A percentile compares a stretch with the other conserved stretches of the same genome.
Conservation (phyloP, 2,329 filamentous ascomycete genomes). For the Verticillium dahliae region DNA sequence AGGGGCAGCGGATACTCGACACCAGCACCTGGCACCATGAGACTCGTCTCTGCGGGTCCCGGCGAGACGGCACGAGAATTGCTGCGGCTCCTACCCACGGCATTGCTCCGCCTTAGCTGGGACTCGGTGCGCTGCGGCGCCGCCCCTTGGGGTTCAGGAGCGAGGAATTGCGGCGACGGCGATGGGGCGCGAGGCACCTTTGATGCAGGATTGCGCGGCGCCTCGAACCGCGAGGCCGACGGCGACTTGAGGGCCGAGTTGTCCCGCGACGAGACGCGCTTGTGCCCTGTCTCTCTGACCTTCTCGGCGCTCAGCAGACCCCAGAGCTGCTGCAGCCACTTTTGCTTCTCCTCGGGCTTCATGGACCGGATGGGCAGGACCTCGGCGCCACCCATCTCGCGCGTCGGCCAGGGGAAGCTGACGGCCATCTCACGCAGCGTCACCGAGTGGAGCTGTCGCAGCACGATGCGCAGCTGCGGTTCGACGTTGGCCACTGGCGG, state of each 20-base stretch:
- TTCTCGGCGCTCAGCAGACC: constrained; percentile 17
- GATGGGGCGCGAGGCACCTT: background rate
- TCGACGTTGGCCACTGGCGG: constrained; percentile 20
- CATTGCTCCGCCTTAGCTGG: constrained; percentile 2
- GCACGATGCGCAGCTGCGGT: constrained; percentile 23
- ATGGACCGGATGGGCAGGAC: constrained; percentile 26
- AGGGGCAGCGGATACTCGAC: background rate
- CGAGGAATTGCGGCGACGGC: constrained; percentile 1
- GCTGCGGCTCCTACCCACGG: constrained; percentile 3
- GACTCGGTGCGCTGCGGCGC: background rate
- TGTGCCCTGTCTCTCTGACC: background rate
- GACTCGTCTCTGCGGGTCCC: constrained; percentile 1
- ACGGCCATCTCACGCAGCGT: constrained; percentile 28
- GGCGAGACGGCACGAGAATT: background rate
- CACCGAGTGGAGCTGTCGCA: constrained; percentile 20
- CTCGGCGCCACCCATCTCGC: constrained; percentile 26
- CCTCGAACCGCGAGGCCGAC: constrained; percentile 12
- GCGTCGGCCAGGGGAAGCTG: constrained; percentile 27
- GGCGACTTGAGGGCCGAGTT: background rate
- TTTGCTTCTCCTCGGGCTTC: constrained; percentile 26
- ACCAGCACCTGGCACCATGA: background rate
- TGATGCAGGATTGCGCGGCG: constrained; percentile 5
- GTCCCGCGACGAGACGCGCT: background rate
- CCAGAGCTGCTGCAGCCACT: constrained; percentile 24
- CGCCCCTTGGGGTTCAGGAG: background rate